Evolutionary conservation across 192 early-diverging fungal species (phyloP).

Genomic region (Gaertneriomyces semiglobifer): DNA sequence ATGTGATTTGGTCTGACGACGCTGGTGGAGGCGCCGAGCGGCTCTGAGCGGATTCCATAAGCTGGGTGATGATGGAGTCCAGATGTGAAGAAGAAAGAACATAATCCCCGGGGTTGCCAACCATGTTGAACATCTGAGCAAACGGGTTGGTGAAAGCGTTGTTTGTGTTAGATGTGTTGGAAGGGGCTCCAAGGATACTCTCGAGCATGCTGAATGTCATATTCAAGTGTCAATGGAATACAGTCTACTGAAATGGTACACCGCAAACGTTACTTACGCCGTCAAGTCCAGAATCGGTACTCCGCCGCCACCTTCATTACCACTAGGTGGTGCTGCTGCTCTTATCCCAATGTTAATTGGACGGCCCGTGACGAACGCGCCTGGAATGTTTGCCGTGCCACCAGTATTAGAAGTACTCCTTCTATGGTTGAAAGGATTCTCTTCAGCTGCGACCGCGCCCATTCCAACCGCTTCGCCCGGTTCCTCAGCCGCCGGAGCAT

Average conservation of each 20-base stretch:
- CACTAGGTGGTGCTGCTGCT: background rate
- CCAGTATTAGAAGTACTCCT: background rate
- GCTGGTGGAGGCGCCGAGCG: conserved; percentile 79
- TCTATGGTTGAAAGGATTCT: background rate
- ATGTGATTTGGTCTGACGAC: conserved; percentile 67
- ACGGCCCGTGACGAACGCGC: background rate
- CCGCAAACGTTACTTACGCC: conserved; percentile 15
- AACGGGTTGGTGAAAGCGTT: conserved; percentile 17
- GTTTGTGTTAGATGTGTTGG: background rate
- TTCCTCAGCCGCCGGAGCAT: conserved; percentile 24
- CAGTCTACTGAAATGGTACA: background rate
- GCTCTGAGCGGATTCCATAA: conserved; percentile 32
- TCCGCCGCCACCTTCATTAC: background rate
- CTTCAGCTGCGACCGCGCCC: conserved; percentile 6
- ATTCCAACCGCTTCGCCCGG: background rate
- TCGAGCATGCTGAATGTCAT: conserved; percentile 10
- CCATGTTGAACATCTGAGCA: conserved; percentile 35
- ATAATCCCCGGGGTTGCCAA: conserved; percentile 67
- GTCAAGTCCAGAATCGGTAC: conserved; percentile 15
- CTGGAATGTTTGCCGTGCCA: background rate
- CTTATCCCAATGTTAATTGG: conserved; percentile 2
- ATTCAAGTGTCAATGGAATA: too few relatives aligned
- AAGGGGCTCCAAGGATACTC: conserved; percentile 5
- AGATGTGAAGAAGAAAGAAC: conserved; percentile 76
- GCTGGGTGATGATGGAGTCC: conserved; percentile 84